Percentiles rank a stretch among this genome's conserved stretches.
These are phyloP conservation scores for Dendrobium chrysotoxum DNA, from an alignment of 106 monocot genomes.

Conservation along the genomic window DNA sequence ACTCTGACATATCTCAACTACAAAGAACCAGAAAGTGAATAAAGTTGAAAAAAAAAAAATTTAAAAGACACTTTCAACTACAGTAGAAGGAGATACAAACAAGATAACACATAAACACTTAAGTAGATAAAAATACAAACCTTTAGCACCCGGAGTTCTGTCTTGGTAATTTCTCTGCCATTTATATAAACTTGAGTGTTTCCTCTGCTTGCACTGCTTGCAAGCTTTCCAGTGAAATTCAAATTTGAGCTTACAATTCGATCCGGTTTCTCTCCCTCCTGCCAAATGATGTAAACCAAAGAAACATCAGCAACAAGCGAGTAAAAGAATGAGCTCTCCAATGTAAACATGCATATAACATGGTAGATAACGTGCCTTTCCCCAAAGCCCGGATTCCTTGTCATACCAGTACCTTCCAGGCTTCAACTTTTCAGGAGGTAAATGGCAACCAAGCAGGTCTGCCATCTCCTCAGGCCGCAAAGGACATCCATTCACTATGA, in stretches of 20 bases:
- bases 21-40: neutral
- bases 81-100: neutral
- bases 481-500: slow-evolving; percentile 74
- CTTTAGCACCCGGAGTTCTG: slow-evolving; percentile 71
- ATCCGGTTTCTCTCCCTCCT: slow-evolving; percentile 91
- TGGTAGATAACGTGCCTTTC: slow-evolving; percentile 48
- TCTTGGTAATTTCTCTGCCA: slow-evolving; percentile 86
- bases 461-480: slow-evolving; percentile 79
- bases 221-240: slow-evolving; percentile 77
- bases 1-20: neutral
- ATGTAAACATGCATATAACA: neutral
- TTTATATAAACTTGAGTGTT: slow-evolving; percentile 89
- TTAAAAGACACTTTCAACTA: too few species aligned
- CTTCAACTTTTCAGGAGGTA: slow-evolving; percentile 82
- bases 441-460: slow-evolving; percentile 70
- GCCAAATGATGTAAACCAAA: slow-evolving; percentile 3
- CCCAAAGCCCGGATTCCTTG: slow-evolving; percentile 96
- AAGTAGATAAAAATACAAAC: slow-evolving; percentile 14
- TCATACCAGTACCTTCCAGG: slow-evolving; percentile 98
- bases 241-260: slow-evolving; percentile 81
- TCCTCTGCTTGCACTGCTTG: slow-evolving; percentile 72
- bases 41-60: neutral
- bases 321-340: neutral
- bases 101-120: neutral
- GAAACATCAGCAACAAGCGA: neutral